Evolutionary conservation across 345 rosid genomes (phyloP), one percentile per base, ranked within the genome.

Genomic region (Geranium brycei): DNA sequence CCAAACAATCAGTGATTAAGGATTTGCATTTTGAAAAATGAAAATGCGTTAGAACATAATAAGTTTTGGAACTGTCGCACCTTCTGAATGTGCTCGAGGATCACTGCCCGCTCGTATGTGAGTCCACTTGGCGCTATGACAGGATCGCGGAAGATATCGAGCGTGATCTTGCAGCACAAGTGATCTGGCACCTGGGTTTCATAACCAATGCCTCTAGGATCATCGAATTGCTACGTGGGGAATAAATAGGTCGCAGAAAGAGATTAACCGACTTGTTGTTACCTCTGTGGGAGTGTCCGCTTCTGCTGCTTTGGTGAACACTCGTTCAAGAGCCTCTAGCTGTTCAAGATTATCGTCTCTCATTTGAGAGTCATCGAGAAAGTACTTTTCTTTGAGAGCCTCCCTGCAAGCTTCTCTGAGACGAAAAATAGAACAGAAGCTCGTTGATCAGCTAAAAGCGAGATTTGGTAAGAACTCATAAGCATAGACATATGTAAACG

Each of bases 61-160:
- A 2, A 23, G 28, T 23, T 11, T 30, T 47, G 56, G 57, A n/a
- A 17, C 16, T 17, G 57, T 59, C 31, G 28, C 28, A 89, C 99
- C 97, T 89, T 86, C 55, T 76, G 58, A 60, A 93, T 83, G 81
- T 93, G 97, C 31, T 93, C 89, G 51, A 87, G 90, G 77, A 93
- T 85, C 57, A 74, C 87, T 13, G 87, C 83, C 81, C 96, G 87
- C 76, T 93, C 97, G 63, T 93, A 93, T 55, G 96, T 75, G 77
- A 83, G 67, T 40, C 99, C 96, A 66, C 96, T 86, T 6, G 96
- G 99, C 67, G 91, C 74, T 57, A 89, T 79, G 64, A 93, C 97
- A 53, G 97, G 97, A 79, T 89, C 99, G 6, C 85, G 85, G 66
- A 85, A 83, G 35, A 89, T 87, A 71, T 89, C 96, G 13, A 93